These are phyloP conservation scores for Talaromyces sp. DNA, from an alignment of 2,329 filamentous ascomycete species.

Conservation along the genomic window DNA sequence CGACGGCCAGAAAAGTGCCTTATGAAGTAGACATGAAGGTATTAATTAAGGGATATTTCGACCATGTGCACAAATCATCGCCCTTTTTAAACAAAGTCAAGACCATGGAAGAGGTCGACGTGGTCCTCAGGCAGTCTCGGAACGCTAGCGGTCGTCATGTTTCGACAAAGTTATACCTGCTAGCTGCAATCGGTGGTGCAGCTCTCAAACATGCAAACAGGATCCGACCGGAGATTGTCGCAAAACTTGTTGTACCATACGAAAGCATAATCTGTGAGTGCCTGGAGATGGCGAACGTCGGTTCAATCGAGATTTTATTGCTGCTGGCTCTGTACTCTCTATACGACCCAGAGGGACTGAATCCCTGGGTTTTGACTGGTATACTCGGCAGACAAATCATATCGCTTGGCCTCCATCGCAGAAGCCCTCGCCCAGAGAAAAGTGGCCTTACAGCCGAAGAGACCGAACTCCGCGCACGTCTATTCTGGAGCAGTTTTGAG, in stretches of 20 bases:
- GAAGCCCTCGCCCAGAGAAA: neutral
- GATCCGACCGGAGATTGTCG: neutral
- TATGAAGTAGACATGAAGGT: neutral
- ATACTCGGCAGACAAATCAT: neutral
- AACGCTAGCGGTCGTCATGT: neutral
- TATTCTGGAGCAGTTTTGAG: neutral
- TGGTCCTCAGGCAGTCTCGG: neutral
- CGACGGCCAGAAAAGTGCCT: neutral
- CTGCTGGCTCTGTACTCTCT: neutral
- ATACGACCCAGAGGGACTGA: neutral
- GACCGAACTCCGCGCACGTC: neutral
- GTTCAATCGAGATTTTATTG: neutral
- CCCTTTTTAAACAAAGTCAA: neutral
- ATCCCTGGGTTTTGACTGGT: neutral
- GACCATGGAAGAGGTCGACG: neutral
- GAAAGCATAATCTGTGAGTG: neutral
- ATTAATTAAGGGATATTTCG: neutral
- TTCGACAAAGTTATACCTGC: neutral
- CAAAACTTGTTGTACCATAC: neutral
- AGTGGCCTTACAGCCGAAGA: neutral
- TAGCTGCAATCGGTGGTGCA: neutral
- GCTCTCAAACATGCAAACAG: neutral
- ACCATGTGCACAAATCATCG: neutral
- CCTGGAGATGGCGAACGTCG: neutral
- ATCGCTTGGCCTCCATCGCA: neutral